Evolutionary conservation across 495 filamentous ascomycete species (phyloP).

Genomic region (Hypoxylon fragiforme): DNA sequence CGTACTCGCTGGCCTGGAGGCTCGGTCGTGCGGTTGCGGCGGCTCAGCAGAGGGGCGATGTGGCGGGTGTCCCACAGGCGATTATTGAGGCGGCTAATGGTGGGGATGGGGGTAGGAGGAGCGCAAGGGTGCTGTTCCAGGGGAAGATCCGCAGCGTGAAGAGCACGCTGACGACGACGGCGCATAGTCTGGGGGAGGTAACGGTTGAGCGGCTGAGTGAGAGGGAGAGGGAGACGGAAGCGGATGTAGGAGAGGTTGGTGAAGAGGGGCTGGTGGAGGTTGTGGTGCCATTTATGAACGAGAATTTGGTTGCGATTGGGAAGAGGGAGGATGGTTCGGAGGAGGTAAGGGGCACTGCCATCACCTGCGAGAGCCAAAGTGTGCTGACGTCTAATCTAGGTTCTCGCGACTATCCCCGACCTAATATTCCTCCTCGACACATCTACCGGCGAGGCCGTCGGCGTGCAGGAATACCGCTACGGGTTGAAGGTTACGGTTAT

Average conservation of each 20-base stretch:
- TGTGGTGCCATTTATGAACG: conserved; percentile 56
- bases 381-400: background rate
- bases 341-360: conserved; percentile 20
- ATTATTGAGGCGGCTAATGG: conserved; percentile 53
- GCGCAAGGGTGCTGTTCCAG: conserved; percentile 51
- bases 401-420: conserved; percentile 54
- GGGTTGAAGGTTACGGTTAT: conserved; percentile 52
- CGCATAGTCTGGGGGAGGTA: conserved; percentile 49
- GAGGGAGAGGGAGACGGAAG: conserved; percentile 19
- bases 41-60: conserved; percentile 43
- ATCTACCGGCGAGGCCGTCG: conserved; percentile 51
- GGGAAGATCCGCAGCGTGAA: conserved; percentile 56
- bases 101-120: conserved; percentile 43
- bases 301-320: conserved; percentile 51
- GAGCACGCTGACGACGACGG: conserved; percentile 48
- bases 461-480: conserved; percentile 56
- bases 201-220: conserved; percentile 41
- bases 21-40: conserved; percentile 51
- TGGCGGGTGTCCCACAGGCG: conserved; percentile 46
- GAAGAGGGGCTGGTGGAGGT: conserved; percentile 36
- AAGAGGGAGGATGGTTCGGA: conserved; percentile 36
- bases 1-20: conserved; percentile 49
- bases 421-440: conserved; percentile 55
- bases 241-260: conserved; percentile 15
- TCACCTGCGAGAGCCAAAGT: background rate